Base-by-base conservation (phyloP, 805 yeast species). In the Yarrowia sp. region DNA sequence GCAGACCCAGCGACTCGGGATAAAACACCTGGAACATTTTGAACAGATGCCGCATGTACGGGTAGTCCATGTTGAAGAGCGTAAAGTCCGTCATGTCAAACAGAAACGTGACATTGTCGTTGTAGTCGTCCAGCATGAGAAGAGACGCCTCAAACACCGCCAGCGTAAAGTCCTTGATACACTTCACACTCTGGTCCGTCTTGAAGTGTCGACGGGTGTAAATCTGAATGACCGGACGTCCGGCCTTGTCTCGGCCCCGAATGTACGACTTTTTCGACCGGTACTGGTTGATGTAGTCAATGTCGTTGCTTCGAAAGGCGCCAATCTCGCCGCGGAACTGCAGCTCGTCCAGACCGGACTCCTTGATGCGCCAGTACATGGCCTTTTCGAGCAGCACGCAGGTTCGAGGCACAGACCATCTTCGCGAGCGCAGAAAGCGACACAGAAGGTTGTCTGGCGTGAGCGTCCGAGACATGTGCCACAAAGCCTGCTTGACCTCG, bases 241-340 rank as follows among this genome's bases (percentile, higher is more conserved):
- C 99, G 68, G 95, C 99, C 72, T 83, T 90, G 77, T 93, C 99
- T 35, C 92, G 90, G 80, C 95, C 92, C 79, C 93, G 98, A 77
- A 95, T 95, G 79, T 92, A 93, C 67, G 97, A 97, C 69, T 92
- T 97, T 59, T 84, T 77, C 22, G 63, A 58, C 38, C 51, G 49
- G 63, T 58, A 58, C 51, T 58, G 51, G 41, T 58, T n/a, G 92
- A 90, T 74, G 89, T 82, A 65, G 88, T 86, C 59, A 83, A 77
- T 64, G 88, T 90, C 54, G 88, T 78, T 36, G 93, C 92, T 72
- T 89, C 81, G 70, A 64, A 81, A 79, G 0, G 83, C 80, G 75
- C 90, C 83, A 43, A 84, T 67, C 76, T 82, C 78, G 41, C 77
- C 71, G 85, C 85, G 81, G 72, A 82, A 78, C 70, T 82, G 80